Percentiles rank a stretch among this genome's conserved stretches.
Evolutionary conservation across 2,329 filamentous ascomycete species (phyloP).

Genomic region (Aspergillus carbonarius): DNA sequence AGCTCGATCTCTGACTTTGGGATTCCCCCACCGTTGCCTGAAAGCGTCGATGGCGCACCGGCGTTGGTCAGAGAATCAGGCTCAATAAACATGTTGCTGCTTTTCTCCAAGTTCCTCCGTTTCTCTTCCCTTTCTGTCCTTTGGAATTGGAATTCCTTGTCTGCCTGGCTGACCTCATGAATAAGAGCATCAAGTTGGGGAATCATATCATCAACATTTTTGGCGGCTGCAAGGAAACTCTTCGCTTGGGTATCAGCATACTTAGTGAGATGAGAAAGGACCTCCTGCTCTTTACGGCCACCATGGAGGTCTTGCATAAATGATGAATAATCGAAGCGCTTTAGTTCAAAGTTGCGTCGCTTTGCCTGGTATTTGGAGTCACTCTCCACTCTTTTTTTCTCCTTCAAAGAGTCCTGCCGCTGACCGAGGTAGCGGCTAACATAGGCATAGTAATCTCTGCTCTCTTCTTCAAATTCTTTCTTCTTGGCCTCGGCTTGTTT

Average conservation of each 20-base stretch:
- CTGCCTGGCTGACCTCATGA: slow-evolving; percentile 83
- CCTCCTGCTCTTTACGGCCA: slow-evolving; percentile 96
- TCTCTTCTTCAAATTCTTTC: slow-evolving; percentile 97
- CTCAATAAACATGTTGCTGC: slow-evolving; percentile 70
- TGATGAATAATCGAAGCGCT: slow-evolving; percentile 96
- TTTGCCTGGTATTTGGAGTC: slow-evolving; percentile 96
- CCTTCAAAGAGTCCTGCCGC: slow-evolving; percentile 90
- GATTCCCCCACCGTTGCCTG: slow-evolving; percentile 47
- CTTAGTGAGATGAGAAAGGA: slow-evolving; percentile 88
- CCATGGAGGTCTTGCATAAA: slow-evolving; percentile 99
- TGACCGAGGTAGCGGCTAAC: slow-evolving; percentile 95
- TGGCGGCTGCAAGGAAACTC: slow-evolving; percentile 76
- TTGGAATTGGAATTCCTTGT: slow-evolving; percentile 96
- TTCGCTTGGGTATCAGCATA: slow-evolving; percentile 89
- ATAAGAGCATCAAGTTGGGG: slow-evolving; percentile 88
- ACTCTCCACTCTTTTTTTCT: slow-evolving; percentile 93
- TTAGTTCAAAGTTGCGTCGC: slow-evolving; percentile 90
- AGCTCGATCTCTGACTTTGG: slow-evolving; percentile 67
- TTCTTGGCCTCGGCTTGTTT: slow-evolving; percentile 97
- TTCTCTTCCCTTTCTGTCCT: slow-evolving; percentile 95
- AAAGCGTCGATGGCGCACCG: slow-evolving; percentile 31
- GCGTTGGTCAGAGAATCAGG: slow-evolving; percentile 59
- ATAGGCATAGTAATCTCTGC: slow-evolving; percentile 96
- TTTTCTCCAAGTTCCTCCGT: slow-evolving; percentile 83
- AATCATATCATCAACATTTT: slow-evolving; percentile 81